phyloP scores from a whole-genome alignment of 129 eudicot species.

The Gnaphalium uliginosum region DNA sequence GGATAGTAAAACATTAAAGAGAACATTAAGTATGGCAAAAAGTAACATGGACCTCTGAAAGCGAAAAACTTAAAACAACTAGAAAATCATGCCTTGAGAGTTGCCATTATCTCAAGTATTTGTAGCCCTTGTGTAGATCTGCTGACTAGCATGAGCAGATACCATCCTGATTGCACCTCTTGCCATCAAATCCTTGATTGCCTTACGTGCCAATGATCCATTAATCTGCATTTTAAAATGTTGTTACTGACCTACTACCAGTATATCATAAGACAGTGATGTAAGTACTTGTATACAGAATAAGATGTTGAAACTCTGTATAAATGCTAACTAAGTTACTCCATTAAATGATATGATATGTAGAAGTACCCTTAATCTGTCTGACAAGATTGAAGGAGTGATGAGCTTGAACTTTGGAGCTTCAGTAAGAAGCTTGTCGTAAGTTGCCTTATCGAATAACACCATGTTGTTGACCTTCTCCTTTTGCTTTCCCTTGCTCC shows the following conservation, averaged over 20 bases:
- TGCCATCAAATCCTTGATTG: slow-evolving; percentile 77
- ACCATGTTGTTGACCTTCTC: slow-evolving; percentile 99
- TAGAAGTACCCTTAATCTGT: slow-evolving; percentile 95
- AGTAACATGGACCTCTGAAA: background rate
- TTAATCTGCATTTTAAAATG: slow-evolving; percentile 41
- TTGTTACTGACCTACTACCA: background rate
- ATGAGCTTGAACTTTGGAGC: slow-evolving; percentile 87
- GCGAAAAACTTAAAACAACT: slow-evolving; percentile 3
- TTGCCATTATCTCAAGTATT: slow-evolving; percentile 39
- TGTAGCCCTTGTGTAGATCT: slow-evolving; percentile 78
- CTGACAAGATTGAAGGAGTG: slow-evolving; percentile 81
- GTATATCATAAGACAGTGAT: too few relatives aligned
- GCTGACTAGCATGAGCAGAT: slow-evolving; percentile 71
- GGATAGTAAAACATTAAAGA: slow-evolving; percentile 4
- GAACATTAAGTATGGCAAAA: background rate
- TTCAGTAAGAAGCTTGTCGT: slow-evolving; percentile 89
- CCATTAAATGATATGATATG: too few relatives aligned
- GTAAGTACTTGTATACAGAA: too few relatives aligned
- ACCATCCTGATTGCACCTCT: slow-evolving; percentile 76
- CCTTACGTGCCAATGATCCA: slow-evolving; percentile 88
- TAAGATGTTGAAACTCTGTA: too few relatives aligned
- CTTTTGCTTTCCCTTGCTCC: slow-evolving; percentile 99
- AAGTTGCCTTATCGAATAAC: slow-evolving; percentile 81
- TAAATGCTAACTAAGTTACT: background rate
- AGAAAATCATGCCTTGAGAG: background rate